Base-by-base conservation (phyloP, 2,329 filamentous ascomycete species). In the Colletotrichum siamense region DNA sequence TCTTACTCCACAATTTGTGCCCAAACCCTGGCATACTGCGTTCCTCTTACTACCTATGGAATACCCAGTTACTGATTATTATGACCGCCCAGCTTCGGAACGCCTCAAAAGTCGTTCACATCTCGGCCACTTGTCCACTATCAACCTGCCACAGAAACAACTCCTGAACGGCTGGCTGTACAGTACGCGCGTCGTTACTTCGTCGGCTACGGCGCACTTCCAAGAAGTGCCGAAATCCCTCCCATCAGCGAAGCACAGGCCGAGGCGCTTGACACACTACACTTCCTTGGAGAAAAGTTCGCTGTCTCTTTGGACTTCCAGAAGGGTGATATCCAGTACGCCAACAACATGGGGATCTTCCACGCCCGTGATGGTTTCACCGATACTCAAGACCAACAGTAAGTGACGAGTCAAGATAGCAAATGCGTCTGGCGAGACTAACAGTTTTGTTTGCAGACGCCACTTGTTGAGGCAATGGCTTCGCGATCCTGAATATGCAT, bases 121-220 rank as follows among this genome's bases (percentile, higher is more conserved):
- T 81, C 84, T 18, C 86, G 90, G 0, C 91, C 92, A 2, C 84
- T 93, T 6, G 82, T 94, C 4, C 90, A 91, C 81, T 87, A 91
- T 80, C 89, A 91, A 62, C 87, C 89, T 0, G 86, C 87, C 16
- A 89, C 86, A 0, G 82, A 77, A 0, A 82, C 80, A 1, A 80
- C 81, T 0, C 89, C 91, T 0, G 89, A 93, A 79, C 87, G 91
- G 1, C 81, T 93, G 2, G 83, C 91, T 8, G 87, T 93, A 26
- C 91, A 93, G 76, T 94, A 93, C 77, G 90, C 89, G 0, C 88
- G 92, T 5, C 87, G 92, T 1, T 85, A 84, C 32, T 93, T 93
- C 77, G 91, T 91, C 67, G 85, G 92, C 4, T 93, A 90, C 79
- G 87, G 88, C 73, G 87, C 87, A 0, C 84, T 91, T 1, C 91